Conservation (phyloP, 2,329 filamentous ascomycete species). For the Intubia oerlemansii region DNA sequence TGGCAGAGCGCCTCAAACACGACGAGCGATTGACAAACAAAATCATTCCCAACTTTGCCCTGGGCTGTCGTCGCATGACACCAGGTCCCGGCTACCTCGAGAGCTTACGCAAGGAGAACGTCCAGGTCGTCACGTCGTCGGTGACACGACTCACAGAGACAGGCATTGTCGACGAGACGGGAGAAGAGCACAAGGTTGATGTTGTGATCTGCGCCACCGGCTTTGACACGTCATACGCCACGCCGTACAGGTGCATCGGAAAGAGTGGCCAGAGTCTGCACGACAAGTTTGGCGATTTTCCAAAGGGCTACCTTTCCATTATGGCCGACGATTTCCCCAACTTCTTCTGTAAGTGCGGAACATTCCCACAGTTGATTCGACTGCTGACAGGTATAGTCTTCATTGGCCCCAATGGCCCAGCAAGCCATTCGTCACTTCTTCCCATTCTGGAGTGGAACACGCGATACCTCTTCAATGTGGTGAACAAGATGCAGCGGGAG, state of each 20-base stretch:
- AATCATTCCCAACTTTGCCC: constrained; percentile 2
- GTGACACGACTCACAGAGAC: constrained; percentile 15
- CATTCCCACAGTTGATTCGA: too few relatives aligned
- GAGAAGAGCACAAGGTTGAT: constrained; percentile 10
- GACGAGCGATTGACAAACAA: not conserved
- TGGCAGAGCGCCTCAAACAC: constrained; percentile 16
- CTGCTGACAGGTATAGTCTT: too few relatives aligned
- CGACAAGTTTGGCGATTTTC: constrained; percentile 25
- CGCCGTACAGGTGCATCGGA: constrained; percentile 12
- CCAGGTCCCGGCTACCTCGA: constrained; percentile 21
- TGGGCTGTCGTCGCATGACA: constrained; percentile 19
- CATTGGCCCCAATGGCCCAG: constrained; percentile 8
- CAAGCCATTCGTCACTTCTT: constrained; percentile 6
- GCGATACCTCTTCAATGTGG: constrained; percentile 11
- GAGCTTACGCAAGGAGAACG: constrained; percentile 20
- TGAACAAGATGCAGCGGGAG: constrained; percentile 12
- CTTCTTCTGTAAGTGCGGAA: too few relatives aligned
- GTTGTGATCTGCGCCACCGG: constrained; percentile 16
- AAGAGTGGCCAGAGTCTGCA: constrained; percentile 1
- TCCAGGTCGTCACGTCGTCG: constrained; percentile 17
- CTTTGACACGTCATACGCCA: constrained; percentile 12
- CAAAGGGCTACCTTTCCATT: constrained; percentile 21
- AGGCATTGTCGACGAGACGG: constrained; percentile 11
- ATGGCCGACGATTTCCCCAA: constrained; percentile 13
- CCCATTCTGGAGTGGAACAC: constrained; percentile 12